Percentiles rank a stretch among this genome's conserved stretches.
Evolutionary conservation across 78 protist genomes (phyloP).

Genomic region (Dictyostelium purpureum): DNA sequence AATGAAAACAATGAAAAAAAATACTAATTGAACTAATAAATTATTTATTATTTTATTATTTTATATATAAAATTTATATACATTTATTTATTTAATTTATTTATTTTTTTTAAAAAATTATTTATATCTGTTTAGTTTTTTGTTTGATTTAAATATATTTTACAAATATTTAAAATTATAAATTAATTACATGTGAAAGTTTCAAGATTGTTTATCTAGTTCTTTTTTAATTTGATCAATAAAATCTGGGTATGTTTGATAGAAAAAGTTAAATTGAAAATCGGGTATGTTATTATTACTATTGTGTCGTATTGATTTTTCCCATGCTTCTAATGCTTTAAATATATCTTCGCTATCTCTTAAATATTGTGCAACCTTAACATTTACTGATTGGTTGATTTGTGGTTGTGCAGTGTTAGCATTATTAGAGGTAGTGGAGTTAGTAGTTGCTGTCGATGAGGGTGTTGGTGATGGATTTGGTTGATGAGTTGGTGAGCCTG

Average conservation of each 20-base stretch:
- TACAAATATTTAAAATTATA: no score
- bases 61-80: not conserved
- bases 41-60: not conserved
- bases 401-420: not conserved
- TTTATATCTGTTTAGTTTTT: not conserved
- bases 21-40: not conserved
- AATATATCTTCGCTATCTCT: slow-evolving; percentile 37
- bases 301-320: not conserved
- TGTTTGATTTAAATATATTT: no score
- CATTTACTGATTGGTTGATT: not conserved
- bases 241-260: slow-evolving; percentile 14
- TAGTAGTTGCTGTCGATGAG: not conserved
- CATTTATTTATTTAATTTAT: not conserved
- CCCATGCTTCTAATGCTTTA: slow-evolving; percentile 25
- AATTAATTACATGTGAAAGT: no score
- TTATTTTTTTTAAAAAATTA: not conserved
- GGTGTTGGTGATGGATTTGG: not conserved
- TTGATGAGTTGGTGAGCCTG: not conserved
- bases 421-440: not conserved
- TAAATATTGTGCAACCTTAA: not conserved
- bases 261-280: slow-evolving; percentile 12
- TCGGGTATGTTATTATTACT: not conserved
- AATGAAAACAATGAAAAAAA: not conserved
- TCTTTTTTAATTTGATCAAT: slow-evolving; percentile 45
- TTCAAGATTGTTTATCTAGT: slow-evolving; percentile 15